These are phyloP conservation scores for Leccinum griseonigrum DNA, from an alignment of 1,284 basidiomycete genomes.

Conservation along the genomic window DNA sequence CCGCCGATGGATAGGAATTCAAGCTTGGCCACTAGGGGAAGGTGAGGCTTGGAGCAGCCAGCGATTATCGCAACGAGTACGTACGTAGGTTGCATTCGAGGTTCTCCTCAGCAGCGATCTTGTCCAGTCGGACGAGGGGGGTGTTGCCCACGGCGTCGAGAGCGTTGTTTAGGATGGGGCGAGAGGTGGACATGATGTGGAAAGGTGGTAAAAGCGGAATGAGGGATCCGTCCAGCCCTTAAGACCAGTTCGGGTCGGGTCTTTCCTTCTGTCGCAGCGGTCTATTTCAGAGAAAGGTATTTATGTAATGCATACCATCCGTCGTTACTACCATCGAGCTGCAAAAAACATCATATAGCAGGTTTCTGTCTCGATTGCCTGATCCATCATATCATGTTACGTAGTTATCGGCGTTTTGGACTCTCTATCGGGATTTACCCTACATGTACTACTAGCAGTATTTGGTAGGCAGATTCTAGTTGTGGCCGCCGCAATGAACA, in stretches of 20 bases:
- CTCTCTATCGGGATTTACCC: too few relatives aligned
- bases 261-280: conserved; percentile 4
- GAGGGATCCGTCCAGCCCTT: not conserved
- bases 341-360: not conserved
- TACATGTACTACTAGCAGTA: too few relatives aligned
- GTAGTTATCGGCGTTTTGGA: too few relatives aligned
- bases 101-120: conserved; percentile 71
- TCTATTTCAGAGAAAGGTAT: not conserved
- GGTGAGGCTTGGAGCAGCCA: not conserved
- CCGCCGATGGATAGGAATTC: conserved; percentile 93
- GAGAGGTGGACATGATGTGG: conserved; percentile 15
- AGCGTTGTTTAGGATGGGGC: conserved; percentile 67
- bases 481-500: too few relatives aligned
- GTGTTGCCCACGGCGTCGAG: conserved; percentile 89
- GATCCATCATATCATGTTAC: not conserved
- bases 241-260: conserved; percentile 19
- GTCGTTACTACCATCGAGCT: not conserved
- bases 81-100: conserved; percentile 89
- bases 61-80: conserved; percentile 26
- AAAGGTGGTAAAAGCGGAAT: not conserved
- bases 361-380: not conserved
- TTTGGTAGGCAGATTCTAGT: too few relatives aligned
- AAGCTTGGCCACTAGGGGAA: conserved; percentile 76
- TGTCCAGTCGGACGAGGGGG: conserved; percentile 85
- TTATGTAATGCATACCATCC: not conserved